These are phyloP conservation scores for Zygnema cylindricum DNA, from an alignment of 139 green algal genomes.

Conservation along the genomic window DNA sequence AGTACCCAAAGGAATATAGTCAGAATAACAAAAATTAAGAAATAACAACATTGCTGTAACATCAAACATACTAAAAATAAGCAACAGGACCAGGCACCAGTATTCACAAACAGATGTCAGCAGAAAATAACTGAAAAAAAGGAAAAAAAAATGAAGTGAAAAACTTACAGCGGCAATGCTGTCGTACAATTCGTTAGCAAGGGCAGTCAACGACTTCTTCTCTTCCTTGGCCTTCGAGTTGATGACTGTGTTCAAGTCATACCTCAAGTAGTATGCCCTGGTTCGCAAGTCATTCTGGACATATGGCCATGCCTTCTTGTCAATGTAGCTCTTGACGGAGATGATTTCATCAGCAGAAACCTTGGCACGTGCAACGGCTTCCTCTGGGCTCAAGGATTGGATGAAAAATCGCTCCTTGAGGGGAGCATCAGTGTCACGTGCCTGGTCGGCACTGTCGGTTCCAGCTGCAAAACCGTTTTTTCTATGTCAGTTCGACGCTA, in stretches of 20 bases:
- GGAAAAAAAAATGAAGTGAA: neutral
- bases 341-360: slow-evolving; percentile 22
- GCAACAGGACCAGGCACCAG: too few relatives aligned
- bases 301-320: slow-evolving; percentile 61
- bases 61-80: too few relatives aligned
- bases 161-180: slow-evolving; percentile 45
- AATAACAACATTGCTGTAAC: too few relatives aligned
- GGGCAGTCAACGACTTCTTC: slow-evolving; percentile 47
- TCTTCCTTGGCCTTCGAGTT: slow-evolving; percentile 53
- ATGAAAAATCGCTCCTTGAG: slow-evolving; percentile 60
- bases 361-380: slow-evolving; percentile 46
- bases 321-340: slow-evolving; percentile 41
- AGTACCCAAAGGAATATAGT: too few relatives aligned
- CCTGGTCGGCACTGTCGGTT: slow-evolving; percentile 54
- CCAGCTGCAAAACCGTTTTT: slow-evolving; percentile 31
- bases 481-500: neutral
- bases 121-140: too few relatives aligned
- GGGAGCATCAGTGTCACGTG: slow-evolving; percentile 52
- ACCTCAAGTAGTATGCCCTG: slow-evolving; percentile 53
- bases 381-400: slow-evolving; percentile 17
- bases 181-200: slow-evolving; percentile 47
- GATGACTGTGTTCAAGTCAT: slow-evolving; percentile 49
- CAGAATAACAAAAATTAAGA: too few relatives aligned
- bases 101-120: too few relatives aligned
- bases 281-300: slow-evolving; percentile 58